These are phyloP conservation scores for Melampsora larici-populina DNA, from an alignment of 1,284 basidiomycete genomes.

Conservation along the genomic window DNA sequence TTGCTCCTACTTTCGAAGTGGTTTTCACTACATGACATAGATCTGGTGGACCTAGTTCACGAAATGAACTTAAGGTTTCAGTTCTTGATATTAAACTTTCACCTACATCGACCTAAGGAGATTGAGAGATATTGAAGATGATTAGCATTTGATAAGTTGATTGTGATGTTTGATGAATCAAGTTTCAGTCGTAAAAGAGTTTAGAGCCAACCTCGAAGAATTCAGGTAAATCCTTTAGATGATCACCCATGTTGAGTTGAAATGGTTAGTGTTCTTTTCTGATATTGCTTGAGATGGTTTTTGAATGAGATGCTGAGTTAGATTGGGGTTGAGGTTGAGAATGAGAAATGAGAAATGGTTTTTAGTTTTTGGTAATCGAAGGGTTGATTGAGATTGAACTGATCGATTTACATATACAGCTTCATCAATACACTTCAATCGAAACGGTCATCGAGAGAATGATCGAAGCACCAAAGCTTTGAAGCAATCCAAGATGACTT, in stretches of 20 bases:
- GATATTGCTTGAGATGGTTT: neutral
- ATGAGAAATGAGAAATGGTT: no score
- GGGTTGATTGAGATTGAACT: no score
- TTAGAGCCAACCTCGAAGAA: constrained; percentile 63
- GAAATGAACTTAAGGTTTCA: constrained; percentile 85
- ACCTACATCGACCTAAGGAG: constrained; percentile 74
- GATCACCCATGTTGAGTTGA: constrained; percentile 44
- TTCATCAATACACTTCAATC: no score
- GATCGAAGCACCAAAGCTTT: no score
- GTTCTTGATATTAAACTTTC: constrained; percentile 86
- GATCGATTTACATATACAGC: no score
- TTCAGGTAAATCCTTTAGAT: constrained; percentile 65
- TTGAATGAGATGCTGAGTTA: no score
- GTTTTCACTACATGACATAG: constrained; percentile 88
- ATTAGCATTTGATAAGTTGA: neutral
- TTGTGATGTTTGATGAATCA: neutral
- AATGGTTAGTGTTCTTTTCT: no score
- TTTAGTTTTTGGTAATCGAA: no score
- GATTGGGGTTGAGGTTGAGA: no score
- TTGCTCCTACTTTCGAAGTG: constrained; percentile 69
- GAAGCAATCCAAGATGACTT: no score
- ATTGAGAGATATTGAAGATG: constrained; percentile 5
- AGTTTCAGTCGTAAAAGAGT: no score
- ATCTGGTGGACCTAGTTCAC: constrained; percentile 95
- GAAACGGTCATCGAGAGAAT: no score